Base-by-base conservation (phyloP, 2,329 filamentous ascomycete genomes). In the Monascus ruber region DNA sequence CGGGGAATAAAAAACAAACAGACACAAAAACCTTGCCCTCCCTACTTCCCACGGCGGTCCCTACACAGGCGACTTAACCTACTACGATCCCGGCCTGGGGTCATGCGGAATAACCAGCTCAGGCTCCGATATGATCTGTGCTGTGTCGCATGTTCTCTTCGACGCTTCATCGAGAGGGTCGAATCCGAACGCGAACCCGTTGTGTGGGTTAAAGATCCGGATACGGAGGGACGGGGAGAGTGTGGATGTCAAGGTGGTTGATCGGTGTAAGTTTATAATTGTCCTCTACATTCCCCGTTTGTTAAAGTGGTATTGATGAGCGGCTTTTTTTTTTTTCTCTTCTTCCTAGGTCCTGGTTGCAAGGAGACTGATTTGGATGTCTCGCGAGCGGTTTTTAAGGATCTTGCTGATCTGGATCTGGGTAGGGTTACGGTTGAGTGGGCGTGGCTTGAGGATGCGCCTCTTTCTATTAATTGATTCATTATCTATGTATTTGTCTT, bases 201-300 rank as follows among this genome's bases (percentile, higher is more conserved):
- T 84, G 1, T 89, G 85, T 51, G 79, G 79, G 2, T 66, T 68
- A 51, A 76, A 69, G 56, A 73, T 91, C n/a, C 68, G 79, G 25
- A 72, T 84, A 26, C 66, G 62, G 35, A 64, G 78, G 41, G 65
- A 64, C n/a, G 69, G 66, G 2, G 66, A 62, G 36, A 78, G 70
- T 32, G 68, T 77, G 8, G 75, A 79, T 47, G 69, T 84, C 25
- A 77, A 63, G 17, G 76, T 86, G 5, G 79, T 85, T 5, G 82
- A 86, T 60, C 69, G 80, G 37, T 86, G 81, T 58, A 53, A 37
- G 52, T 43, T 27, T 36, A 3, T 3, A 17, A 17, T 17, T 17
- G 17, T 17, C 17, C 17, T 17, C 17, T 17, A 17, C 17, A 17
- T 17, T 17, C 3, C 17, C 17, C 17, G 17, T 17, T 17, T 17